Evolutionary conservation across 2,329 filamentous ascomycete species (phyloP).

Genomic region (Neophaeococcomyces mojaviensis): DNA sequence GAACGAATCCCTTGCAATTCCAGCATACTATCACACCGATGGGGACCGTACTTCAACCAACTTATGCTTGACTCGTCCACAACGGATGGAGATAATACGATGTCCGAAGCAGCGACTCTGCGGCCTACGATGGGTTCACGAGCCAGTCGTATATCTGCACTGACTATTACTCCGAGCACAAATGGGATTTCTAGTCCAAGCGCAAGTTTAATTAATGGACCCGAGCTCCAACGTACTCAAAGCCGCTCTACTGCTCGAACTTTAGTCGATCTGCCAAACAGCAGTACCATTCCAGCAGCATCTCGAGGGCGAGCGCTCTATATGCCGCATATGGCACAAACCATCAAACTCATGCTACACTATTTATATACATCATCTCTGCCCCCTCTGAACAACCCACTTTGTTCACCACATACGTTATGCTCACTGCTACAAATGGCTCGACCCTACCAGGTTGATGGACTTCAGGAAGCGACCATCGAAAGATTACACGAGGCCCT

Average conservation of each 20-base stretch:
- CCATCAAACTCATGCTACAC: slow-evolving; percentile 81
- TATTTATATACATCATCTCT: slow-evolving; percentile 90
- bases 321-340: slow-evolving; percentile 83
- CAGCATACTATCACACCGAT: slow-evolving; percentile 73
- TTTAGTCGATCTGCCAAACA: slow-evolving; percentile 45
- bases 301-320: slow-evolving; percentile 80
- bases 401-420: slow-evolving; percentile 90
- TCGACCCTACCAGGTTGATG: slow-evolving; percentile 86
- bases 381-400: slow-evolving; percentile 63
- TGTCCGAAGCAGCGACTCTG: slow-evolving; percentile 62
- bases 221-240: slow-evolving; percentile 20
- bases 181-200: slow-evolving; percentile 22
- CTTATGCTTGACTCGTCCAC: slow-evolving; percentile 71
- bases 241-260: slow-evolving; percentile 22
- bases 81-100: slow-evolving; percentile 52
- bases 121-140: slow-evolving; percentile 49
- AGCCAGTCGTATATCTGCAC: slow-evolving; percentile 59
- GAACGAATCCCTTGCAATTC: slow-evolving; percentile 93
- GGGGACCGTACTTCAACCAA: slow-evolving; percentile 94
- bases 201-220: slow-evolving; percentile 3
- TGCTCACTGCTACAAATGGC: slow-evolving; percentile 92
- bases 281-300: slow-evolving; percentile 45
- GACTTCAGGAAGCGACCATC: slow-evolving; percentile 83
- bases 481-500: slow-evolving; percentile 82
- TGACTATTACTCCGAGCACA: slow-evolving; percentile 68